phyloP scores from a whole-genome alignment of 2,329 filamentous ascomycete genomes.

The Aaosphaeria arxii region DNA sequence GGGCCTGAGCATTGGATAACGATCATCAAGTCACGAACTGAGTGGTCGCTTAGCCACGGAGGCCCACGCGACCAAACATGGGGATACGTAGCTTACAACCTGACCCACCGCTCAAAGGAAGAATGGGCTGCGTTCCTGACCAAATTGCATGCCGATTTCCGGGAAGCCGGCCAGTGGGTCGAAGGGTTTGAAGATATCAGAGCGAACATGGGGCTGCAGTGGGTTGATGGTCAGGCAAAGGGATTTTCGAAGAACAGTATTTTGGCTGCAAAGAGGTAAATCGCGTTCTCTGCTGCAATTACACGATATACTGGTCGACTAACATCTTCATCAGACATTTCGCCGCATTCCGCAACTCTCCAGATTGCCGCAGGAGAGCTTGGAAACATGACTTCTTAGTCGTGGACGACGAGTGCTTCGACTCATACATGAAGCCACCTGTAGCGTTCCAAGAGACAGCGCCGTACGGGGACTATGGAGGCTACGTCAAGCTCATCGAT shows the following conservation, averaged over 20 bases:
- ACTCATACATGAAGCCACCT: background rate
- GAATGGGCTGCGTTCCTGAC: constrained; percentile 13
- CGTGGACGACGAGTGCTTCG: background rate
- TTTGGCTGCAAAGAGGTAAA: constrained; percentile 1
- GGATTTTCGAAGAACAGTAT: background rate
- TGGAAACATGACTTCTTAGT: constrained; percentile 1
- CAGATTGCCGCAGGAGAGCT: background rate
- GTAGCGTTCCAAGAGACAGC: background rate
- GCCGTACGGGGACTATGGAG: background rate
- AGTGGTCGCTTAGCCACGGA: constrained; percentile 8
- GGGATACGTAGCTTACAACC: constrained; percentile 17
- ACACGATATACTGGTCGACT: background rate
- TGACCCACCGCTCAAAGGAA: constrained; percentile 13
- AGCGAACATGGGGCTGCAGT: background rate
- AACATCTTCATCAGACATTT: background rate
- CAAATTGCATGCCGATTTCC: constrained; percentile 10
- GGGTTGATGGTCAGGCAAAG: background rate
- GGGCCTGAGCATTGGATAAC: constrained; percentile 17
- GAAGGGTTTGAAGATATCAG: constrained; percentile 8
- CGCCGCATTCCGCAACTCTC: background rate
- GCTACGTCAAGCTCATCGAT: background rate
- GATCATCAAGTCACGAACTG: constrained; percentile 11
- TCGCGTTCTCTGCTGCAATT: background rate
- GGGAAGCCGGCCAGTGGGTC: constrained; percentile 11
- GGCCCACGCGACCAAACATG: constrained; percentile 7